Evolutionary conservation across 2,329 filamentous ascomycete genomes (phyloP).

Genomic region (Ceratocystis smalleyi): DNA sequence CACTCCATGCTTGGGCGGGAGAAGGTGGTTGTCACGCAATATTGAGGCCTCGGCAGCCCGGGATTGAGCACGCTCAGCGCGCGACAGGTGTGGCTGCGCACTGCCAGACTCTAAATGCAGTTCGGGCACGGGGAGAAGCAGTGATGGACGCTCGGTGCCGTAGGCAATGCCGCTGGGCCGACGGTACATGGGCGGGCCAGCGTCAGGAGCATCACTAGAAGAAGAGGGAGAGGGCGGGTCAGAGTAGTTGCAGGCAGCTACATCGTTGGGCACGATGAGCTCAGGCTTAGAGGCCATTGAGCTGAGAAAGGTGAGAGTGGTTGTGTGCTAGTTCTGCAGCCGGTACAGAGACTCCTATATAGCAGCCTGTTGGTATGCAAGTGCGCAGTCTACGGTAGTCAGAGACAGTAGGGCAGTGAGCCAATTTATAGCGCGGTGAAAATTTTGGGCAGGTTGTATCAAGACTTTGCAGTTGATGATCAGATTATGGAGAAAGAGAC

Average conservation of each 20-base stretch:
- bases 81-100: conserved; percentile 30
- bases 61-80: conserved; percentile 40
- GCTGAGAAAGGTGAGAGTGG: conserved; percentile 1
- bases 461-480: not conserved
- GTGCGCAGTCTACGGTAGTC: not conserved
- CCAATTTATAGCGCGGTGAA: not conserved
- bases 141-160: conserved; percentile 46
- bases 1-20: conserved; percentile 39
- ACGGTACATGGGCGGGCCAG: conserved; percentile 46
- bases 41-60: conserved; percentile 44
- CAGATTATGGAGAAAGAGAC: not conserved
- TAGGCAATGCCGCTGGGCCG: conserved; percentile 63
- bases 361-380: not conserved
- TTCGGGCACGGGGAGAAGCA: conserved; percentile 47
- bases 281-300: conserved; percentile 14
- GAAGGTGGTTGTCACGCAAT: conserved; percentile 48
- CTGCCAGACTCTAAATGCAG: conserved; percentile 26
- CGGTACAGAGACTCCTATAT: not conserved
- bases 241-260: conserved; percentile 19
- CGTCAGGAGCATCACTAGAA: conserved; percentile 23
- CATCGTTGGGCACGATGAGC: conserved; percentile 30
- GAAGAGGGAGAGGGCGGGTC: conserved; percentile 9
- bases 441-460: conserved; percentile 2
- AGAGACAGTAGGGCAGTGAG: not conserved
- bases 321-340: not conserved